Conservation (phyloP, 2,329 filamentous ascomycete species). For the Fusarium sp. region DNA sequence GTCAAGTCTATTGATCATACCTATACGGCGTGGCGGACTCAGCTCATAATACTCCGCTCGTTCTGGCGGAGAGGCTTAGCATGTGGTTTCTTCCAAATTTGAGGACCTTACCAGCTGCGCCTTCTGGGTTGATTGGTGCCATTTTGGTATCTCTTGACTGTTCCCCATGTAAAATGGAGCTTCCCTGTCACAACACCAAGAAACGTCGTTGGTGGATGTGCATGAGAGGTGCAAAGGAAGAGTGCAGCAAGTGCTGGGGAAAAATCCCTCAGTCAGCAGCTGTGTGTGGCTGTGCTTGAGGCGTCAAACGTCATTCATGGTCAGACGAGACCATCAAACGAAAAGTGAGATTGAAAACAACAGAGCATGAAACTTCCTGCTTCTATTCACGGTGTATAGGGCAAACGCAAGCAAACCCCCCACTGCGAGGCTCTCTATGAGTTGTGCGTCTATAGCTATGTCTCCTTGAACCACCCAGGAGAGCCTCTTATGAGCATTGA, state of each 20-base stretch:
- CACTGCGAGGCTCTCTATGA: neutral
- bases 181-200: neutral
- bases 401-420: neutral
- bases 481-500: neutral
- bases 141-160: neutral
- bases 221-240: neutral
- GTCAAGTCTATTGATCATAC: neutral
- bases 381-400: neutral
- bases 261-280: neutral
- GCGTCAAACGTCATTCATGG: neutral
- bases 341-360: neutral
- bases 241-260: neutral
- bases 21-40: neutral
- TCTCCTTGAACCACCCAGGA: neutral
- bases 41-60: constrained; percentile 10
- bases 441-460: neutral
- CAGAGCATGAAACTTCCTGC: neutral
- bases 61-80: neutral
- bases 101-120: neutral
- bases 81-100: neutral
- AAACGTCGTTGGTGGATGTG: neutral
- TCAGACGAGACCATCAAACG: neutral
- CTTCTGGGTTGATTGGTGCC: neutral
- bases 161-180: neutral
- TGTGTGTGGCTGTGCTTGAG: neutral